A percentile compares a stretch with the other conserved stretches of the same genome.
Conservation (phyloP, 768 basidiomycete species). For the Boletus bicolor region DNA sequence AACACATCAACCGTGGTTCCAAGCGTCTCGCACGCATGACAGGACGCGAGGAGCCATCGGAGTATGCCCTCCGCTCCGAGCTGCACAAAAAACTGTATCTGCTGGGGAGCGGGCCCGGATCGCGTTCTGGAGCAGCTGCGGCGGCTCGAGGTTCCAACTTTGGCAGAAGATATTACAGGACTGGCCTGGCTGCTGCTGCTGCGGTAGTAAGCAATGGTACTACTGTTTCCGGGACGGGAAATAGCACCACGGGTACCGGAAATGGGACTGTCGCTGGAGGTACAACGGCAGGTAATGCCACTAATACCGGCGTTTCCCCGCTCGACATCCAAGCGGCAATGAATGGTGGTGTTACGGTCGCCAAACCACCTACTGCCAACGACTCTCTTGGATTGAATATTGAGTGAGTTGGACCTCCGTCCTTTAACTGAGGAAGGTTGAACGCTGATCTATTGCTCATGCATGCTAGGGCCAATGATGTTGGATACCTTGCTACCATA, state of each 20-base stretch:
- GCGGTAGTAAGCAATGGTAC: slow-evolving; percentile 2
- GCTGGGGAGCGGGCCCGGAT: slow-evolving; percentile 28
- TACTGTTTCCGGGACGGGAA: not conserved
- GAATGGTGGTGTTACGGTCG: slow-evolving; percentile 40
- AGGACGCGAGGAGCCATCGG: slow-evolving; percentile 50
- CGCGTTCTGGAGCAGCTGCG: slow-evolving; percentile 3
- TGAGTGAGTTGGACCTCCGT: slow-evolving; percentile 42
- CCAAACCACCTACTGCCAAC: slow-evolving; percentile 39
- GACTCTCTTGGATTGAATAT: slow-evolving; percentile 69
- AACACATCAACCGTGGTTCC: slow-evolving; percentile 63
- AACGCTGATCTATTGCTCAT: slow-evolving; percentile 1
- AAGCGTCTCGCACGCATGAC: slow-evolving; percentile 69
- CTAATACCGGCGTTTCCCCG: slow-evolving; percentile 32
- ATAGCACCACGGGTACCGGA: slow-evolving; percentile 5
- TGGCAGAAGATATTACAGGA: slow-evolving; percentile 9
- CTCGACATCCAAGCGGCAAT: slow-evolving; percentile 36
- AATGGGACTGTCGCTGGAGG: slow-evolving; percentile 9
- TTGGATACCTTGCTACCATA: slow-evolving; percentile 56
- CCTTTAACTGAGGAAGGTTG: not conserved
- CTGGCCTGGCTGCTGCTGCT: slow-evolving; percentile 7
- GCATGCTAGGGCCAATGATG: slow-evolving; percentile 42
- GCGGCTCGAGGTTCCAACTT: slow-evolving; percentile 3
- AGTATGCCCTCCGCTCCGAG: slow-evolving; percentile 43
- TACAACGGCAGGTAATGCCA: slow-evolving; percentile 14
- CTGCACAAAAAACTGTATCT: slow-evolving; percentile 42